Conservation (phyloP, 768 basidiomycete species). For the Grammothele lineata region DNA sequence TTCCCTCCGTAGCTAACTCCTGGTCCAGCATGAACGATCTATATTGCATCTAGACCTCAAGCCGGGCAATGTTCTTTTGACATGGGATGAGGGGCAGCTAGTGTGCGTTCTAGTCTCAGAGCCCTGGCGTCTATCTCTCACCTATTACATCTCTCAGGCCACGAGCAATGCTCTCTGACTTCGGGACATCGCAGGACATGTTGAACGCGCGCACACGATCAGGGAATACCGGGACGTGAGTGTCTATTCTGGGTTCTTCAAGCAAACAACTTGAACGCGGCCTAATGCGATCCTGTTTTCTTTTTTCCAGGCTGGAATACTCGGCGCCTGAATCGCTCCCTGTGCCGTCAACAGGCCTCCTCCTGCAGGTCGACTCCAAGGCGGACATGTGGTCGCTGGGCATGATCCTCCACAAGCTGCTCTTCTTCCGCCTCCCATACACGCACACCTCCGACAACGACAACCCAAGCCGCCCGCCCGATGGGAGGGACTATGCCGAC, state of each 20-base stretch:
- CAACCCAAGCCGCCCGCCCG: conserved; percentile 33
- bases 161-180: conserved; percentile 92
- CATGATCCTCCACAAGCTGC: conserved; percentile 90
- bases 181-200: conserved; percentile 93
- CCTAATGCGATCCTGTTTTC: conserved; percentile 1
- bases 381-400: conserved; percentile 97
- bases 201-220: conserved; percentile 66
- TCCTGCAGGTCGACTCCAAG: conserved; percentile 76
- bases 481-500: conserved; percentile 62
- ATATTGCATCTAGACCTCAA: conserved; percentile 94
- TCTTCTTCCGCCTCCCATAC: conserved; percentile 90
- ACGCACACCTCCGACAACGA: conserved; percentile 60
- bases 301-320: conserved; percentile 64
- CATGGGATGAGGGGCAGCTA: conserved; percentile 82
- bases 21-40: conserved; percentile 64
- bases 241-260: too few relatives aligned
- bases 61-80: conserved; percentile 88
- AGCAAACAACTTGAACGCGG: background rate
- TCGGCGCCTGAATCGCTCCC: conserved; percentile 85
- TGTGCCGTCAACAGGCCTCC: conserved; percentile 56
- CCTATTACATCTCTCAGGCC: conserved; percentile 47
- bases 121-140: background rate
- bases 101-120: conserved; percentile 46
- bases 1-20: background rate
- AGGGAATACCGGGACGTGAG: conserved; percentile 94